Conservation (phyloP, 345 rosid genomes). For the Eucalyptus caleyi region DNA sequence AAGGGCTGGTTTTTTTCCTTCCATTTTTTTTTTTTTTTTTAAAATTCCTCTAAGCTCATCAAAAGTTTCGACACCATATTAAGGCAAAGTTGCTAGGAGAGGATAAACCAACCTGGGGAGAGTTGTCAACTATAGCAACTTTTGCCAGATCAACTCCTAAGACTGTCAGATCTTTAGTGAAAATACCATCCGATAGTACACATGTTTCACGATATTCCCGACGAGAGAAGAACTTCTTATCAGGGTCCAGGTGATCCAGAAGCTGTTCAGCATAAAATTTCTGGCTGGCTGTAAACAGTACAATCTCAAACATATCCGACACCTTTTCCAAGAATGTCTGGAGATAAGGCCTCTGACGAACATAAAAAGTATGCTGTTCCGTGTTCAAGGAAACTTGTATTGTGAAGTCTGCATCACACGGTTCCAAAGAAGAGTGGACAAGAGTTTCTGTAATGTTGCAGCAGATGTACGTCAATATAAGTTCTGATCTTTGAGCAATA, state of each 20-base stretch:
- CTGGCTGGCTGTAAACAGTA: slow-evolving; percentile 9
- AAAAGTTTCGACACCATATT: background rate
- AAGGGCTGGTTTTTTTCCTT: background rate
- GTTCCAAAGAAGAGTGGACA: slow-evolving; percentile 1
- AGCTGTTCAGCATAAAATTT: slow-evolving; percentile 4
- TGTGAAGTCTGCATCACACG: slow-evolving; percentile 10
- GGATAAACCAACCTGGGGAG: slow-evolving; percentile 3
- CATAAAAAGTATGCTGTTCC: slow-evolving; percentile 8
- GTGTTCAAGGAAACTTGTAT: background rate
- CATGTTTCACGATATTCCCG: slow-evolving; percentile 9
- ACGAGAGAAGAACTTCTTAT: slow-evolving; percentile 9
- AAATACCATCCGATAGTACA: slow-evolving; percentile 1
- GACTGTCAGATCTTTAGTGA: slow-evolving; percentile 7
- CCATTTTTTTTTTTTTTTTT: background rate
- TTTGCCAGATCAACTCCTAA: slow-evolving; percentile 3
- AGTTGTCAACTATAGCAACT: slow-evolving; percentile 6
- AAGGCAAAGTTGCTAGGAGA: background rate
- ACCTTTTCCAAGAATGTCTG: slow-evolving; percentile 9
- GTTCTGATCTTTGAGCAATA: background rate
- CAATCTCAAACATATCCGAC: slow-evolving; percentile 10
- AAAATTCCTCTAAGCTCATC: background rate
- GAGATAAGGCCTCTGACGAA: slow-evolving; percentile 10
- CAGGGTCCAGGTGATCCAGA: slow-evolving; percentile 8
- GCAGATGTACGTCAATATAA: background rate
- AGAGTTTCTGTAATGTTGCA: slow-evolving; percentile 5